phyloP scores from a whole-genome alignment of 208 protist genomes.

The Acanthamoeba lenticulata region DNA sequence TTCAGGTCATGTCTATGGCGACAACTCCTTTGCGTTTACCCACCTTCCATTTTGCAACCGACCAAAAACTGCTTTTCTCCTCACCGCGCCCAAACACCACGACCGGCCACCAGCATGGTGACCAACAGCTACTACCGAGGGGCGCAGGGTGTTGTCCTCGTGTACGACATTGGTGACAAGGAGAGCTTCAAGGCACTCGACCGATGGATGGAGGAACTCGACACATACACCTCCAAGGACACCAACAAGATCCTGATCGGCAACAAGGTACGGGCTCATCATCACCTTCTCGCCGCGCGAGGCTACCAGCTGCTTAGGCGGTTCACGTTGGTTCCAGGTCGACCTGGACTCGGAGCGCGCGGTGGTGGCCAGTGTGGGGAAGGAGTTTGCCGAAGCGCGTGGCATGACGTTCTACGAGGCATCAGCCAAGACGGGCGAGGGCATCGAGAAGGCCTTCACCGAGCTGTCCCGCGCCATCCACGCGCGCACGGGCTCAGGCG shows the following conservation, averaged over 20 bases:
- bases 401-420: slow-evolving; percentile 44
- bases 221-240: slow-evolving; percentile 44
- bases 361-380: background rate
- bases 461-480: background rate
- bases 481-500: background rate
- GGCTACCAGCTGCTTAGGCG: too few relatives aligned
- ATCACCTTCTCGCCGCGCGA: too few relatives aligned
- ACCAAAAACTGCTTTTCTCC: background rate
- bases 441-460: slow-evolving; percentile 26
- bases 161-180: slow-evolving; percentile 13
- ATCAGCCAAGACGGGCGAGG: slow-evolving; percentile 26
- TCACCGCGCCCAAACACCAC: background rate
- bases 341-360: background rate
- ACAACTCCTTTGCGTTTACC: too few relatives aligned
- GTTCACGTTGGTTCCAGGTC: background rate
- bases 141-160: background rate
- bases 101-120: background rate
- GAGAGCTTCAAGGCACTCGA: slow-evolving; percentile 64
- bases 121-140: slow-evolving; percentile 2
- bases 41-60: too few relatives aligned
- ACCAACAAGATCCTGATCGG: background rate
- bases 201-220: background rate
- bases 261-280: background rate
- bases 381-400: background rate
- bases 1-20: too few relatives aligned